phyloP scores from a whole-genome alignment of 2,329 filamentous ascomycete species.

The Orbilia quercus region DNA sequence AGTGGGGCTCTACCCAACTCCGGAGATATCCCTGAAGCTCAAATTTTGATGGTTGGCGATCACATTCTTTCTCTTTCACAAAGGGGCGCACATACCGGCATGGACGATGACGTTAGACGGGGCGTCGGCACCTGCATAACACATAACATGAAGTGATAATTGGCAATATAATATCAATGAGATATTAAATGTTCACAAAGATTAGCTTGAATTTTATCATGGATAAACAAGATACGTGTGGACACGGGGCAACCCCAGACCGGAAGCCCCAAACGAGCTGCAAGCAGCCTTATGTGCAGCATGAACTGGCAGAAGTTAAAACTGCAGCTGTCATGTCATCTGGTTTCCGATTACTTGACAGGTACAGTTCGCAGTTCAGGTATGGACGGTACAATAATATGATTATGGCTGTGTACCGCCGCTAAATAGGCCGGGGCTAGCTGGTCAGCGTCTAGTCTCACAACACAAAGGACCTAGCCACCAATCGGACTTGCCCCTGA shows the following conservation, averaged over 20 bases:
- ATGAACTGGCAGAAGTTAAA: too few relatives aligned
- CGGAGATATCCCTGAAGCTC: slow-evolving; percentile 45
- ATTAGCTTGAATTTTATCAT: too few relatives aligned
- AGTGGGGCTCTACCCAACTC: slow-evolving; percentile 25
- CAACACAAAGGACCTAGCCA: slow-evolving; percentile 13
- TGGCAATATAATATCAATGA: too few relatives aligned
- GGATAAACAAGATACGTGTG: not conserved
- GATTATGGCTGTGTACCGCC: slow-evolving; percentile 6
- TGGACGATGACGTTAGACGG: not conserved
- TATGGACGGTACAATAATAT: not conserved
- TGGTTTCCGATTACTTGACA: slow-evolving; percentile 43
- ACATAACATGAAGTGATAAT: too few relatives aligned
- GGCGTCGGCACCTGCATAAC: not conserved
- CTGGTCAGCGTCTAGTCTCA: slow-evolving; percentile 53
- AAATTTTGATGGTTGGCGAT: slow-evolving; percentile 48
- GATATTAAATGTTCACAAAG: too few relatives aligned
- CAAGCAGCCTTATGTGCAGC: slow-evolving; percentile 28
- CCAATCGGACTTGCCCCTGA: slow-evolving; percentile 33
- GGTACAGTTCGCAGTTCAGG: slow-evolving; percentile 1
- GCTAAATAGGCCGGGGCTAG: slow-evolving; percentile 22
- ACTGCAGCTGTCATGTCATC: slow-evolving; percentile 36
- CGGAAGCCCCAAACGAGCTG: slow-evolving; percentile 17
- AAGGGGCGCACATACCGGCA: not conserved
- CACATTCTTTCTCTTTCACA: slow-evolving; percentile 18
- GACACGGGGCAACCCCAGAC: not conserved